Conservation (phyloP, 139 green algal genomes). For the Spirogloea muscicola region DNA sequence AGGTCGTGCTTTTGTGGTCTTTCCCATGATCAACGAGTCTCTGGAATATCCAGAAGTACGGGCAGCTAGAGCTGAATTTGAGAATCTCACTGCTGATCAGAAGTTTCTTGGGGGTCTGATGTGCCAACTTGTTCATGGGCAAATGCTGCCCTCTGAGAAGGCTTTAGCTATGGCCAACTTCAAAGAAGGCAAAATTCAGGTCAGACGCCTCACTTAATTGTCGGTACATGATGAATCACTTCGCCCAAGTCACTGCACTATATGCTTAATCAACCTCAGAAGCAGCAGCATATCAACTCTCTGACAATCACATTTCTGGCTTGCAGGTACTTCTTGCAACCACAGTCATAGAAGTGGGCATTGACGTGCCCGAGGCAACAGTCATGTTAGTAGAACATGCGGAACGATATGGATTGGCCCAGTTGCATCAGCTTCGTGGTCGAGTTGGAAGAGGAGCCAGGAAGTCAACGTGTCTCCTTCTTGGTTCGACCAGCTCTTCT, state of each 20-base stretch:
- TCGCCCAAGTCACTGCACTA: too few species aligned
- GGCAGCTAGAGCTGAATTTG: neutral
- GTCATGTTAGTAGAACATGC: constrained; percentile 91
- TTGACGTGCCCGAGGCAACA: constrained; percentile 82
- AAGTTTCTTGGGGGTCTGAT: constrained; percentile 2
- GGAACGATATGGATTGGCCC: constrained; percentile 81
- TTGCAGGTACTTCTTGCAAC: constrained; percentile 74
- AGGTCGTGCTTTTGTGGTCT: constrained; percentile 36
- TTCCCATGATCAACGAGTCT: constrained; percentile 36
- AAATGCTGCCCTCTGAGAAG: constrained; percentile 68
- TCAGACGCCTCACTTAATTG: too few species aligned
- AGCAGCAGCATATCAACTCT: too few species aligned
- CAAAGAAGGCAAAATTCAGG: constrained; percentile 48
- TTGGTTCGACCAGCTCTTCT: neutral
- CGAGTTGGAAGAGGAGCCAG: constrained; percentile 65
- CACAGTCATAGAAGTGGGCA: constrained; percentile 86
- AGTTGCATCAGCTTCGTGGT: constrained; percentile 91
- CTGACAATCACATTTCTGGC: too few species aligned
- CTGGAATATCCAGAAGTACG: constrained; percentile 10
- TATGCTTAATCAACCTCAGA: too few species aligned
- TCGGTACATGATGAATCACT: too few species aligned
- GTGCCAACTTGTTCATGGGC: constrained; percentile 68
- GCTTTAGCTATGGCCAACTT: constrained; percentile 56
- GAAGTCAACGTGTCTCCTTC: constrained; percentile 47
- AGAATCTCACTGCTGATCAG: neutral